Evolutionary conservation across 306 rosid genomes (phyloP), one percentile per base, ranked within the genome.

Genomic region (Lathyrus oleraceus): DNA sequence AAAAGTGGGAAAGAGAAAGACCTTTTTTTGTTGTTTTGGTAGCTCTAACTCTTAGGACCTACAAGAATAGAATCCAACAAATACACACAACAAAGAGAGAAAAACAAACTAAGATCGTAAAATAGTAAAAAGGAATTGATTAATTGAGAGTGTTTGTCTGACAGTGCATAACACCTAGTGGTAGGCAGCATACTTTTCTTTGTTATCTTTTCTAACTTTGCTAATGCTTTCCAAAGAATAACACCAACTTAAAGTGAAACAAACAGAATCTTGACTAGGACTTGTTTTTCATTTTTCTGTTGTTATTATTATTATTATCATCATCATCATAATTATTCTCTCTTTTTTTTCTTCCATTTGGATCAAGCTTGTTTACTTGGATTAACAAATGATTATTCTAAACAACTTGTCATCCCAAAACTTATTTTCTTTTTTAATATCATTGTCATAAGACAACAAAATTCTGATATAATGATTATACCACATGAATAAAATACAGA

Each of bases 151-250:
- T 65, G 57, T 76, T 74, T 77, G 84, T 74, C 73, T 75, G 88
- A 69, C 79, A 78, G 67, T 80, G 70, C 84, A 78, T 78, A 85
- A 79, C 82, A 80, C 87, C 80, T 74, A 73, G 85, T 82, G 90
- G 85, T 70, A 75, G 88, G 85, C 95, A 78, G 73, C 86, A 76
- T 85, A 78, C 71, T 67, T 59, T 64, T 74, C 28, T 74, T 71
- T 65, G 39, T 54, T 76, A 61, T 75, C 69, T 83, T 84, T 86
- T 73, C 78, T 73, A 51, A 59, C 67, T 71, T 70, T 79, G 51
- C 15, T 32, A 82, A 80, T 84, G 91, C 84, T 69, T 61, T 76
- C 83, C 65, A 87, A 76, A 78, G 76, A 82, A 76, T 70, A 36
- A 65, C 19, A 40, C 15, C 48, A 79, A 71, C 78, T 59, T 64